These are phyloP conservation scores for Talaromyces adpressus DNA, from an alignment of 495 filamentous ascomycete genomes.

Conservation along the genomic window DNA sequence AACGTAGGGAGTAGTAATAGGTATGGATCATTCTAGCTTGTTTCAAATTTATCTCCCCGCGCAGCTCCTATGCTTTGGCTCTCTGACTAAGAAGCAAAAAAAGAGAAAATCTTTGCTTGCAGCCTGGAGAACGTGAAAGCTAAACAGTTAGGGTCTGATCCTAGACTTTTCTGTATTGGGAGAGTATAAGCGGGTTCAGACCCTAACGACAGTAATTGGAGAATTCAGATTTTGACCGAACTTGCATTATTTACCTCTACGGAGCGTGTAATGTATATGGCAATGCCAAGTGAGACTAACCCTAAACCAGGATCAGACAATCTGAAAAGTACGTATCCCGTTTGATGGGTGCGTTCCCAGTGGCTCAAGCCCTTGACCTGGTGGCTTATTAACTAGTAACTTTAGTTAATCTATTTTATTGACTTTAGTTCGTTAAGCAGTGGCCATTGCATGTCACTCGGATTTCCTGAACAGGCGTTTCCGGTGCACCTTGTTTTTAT, in stretches of 20 bases:
- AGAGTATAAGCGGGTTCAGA: background rate
- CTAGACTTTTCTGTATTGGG: background rate
- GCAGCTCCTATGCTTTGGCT: background rate
- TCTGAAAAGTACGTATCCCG: background rate
- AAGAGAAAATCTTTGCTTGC: background rate
- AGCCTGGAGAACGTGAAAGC: background rate
- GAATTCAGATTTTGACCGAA: background rate
- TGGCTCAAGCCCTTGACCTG: background rate
- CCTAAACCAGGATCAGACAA: background rate
- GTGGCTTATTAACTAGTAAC: background rate
- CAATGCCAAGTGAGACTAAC: background rate
- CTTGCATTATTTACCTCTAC: background rate
- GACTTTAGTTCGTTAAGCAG: background rate
- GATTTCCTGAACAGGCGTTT: background rate
- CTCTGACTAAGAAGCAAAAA: background rate
- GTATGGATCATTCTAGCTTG: conserved; percentile 2
- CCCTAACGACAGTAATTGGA: background rate
- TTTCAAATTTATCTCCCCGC: background rate
- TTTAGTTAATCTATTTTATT: background rate
- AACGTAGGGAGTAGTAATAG: background rate
- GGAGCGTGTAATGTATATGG: no score
- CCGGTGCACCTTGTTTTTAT: background rate
- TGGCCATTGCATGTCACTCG: background rate
- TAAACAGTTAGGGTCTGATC: background rate
- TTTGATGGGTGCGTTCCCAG: background rate